Conservation (phyloP, 2,329 filamentous ascomycete species). For the Epichloe sylvatica region DNA sequence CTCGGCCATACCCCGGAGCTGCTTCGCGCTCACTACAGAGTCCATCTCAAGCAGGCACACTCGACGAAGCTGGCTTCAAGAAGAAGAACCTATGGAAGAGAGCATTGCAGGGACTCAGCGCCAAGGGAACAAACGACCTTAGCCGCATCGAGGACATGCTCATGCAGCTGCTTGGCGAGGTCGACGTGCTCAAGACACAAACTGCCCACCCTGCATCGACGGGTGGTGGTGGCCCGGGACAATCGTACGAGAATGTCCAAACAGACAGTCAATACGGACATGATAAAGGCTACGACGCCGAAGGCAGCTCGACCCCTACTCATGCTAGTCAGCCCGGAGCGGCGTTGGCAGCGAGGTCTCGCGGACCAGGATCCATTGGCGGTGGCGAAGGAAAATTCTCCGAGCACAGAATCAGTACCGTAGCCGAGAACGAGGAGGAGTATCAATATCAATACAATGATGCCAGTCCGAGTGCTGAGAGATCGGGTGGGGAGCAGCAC, state of each 20-base stretch:
- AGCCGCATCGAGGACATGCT: constrained; percentile 84
- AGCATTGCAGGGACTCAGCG: constrained; percentile 79
- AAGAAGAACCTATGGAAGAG: constrained; percentile 88
- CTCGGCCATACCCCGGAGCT: constrained; percentile 64
- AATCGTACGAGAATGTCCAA: constrained; percentile 56
- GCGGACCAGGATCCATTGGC: constrained; percentile 25
- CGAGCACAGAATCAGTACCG: constrained; percentile 78
- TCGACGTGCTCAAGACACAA: constrained; percentile 65
- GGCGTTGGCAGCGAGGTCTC: constrained; percentile 46
- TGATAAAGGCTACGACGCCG: constrained; percentile 39
- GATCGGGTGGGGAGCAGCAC: constrained; percentile 31
- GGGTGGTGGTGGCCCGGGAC: constrained; percentile 40
- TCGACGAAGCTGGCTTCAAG: constrained; percentile 53
- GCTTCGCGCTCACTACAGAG: constrained; percentile 45
- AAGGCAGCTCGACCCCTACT: constrained; percentile 58
- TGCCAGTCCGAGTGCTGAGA: constrained; percentile 26
- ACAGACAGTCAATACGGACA: constrained; percentile 51
- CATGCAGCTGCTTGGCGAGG: constrained; percentile 79
- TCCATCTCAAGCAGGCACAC: constrained; percentile 38
- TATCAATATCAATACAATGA: constrained; percentile 35
- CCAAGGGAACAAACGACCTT: constrained; percentile 78
- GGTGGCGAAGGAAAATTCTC: constrained; percentile 44
- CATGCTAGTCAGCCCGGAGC: constrained; percentile 64
- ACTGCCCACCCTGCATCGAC: constrained; percentile 27
- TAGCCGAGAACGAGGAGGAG: constrained; percentile 71